Conservation (phyloP, 306 rosid species). For the Amphicarpaea edgeworthii region DNA sequence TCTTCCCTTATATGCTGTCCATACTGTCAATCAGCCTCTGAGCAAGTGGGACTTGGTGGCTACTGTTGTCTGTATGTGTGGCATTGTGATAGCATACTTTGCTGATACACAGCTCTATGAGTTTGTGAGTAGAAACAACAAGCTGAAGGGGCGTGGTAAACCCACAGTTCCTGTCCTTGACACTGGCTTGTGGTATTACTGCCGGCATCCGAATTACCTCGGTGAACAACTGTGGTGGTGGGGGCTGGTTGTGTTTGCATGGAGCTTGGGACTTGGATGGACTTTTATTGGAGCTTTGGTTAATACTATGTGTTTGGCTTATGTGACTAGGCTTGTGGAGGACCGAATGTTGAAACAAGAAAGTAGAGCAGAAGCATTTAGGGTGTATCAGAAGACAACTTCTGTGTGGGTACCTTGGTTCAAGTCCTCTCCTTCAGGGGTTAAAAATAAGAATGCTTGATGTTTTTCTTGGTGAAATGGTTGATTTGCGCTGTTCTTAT, state of each 20-base stretch:
- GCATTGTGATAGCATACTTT: constrained; percentile 76
- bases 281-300: constrained; percentile 67
- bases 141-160: constrained; percentile 65
- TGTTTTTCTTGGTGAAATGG: constrained; percentile 32
- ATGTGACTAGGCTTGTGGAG: constrained; percentile 90
- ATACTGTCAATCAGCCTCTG: constrained; percentile 66
- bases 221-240: constrained; percentile 99
- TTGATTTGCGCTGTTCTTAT: constrained; percentile 38
- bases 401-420: constrained; percentile 93
- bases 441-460: constrained; percentile 71
- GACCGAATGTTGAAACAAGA: constrained; percentile 76
- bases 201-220: constrained; percentile 87
- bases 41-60: constrained; percentile 76
- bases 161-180: constrained; percentile 64
- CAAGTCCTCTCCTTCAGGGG: constrained; percentile 57
- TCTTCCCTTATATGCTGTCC: constrained; percentile 77
- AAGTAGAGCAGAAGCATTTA: constrained; percentile 76
- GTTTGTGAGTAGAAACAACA: constrained; percentile 66
- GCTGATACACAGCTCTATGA: constrained; percentile 86
- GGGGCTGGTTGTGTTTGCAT: constrained; percentile 78
- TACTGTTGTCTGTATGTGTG: constrained; percentile 54
- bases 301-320: constrained; percentile 79
- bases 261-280: constrained; percentile 83
- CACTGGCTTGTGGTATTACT: constrained; percentile 81
- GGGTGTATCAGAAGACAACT: constrained; percentile 85